phyloP scores from a whole-genome alignment of 352 stramenopile species.

The Blastocystis hominis region DNA sequence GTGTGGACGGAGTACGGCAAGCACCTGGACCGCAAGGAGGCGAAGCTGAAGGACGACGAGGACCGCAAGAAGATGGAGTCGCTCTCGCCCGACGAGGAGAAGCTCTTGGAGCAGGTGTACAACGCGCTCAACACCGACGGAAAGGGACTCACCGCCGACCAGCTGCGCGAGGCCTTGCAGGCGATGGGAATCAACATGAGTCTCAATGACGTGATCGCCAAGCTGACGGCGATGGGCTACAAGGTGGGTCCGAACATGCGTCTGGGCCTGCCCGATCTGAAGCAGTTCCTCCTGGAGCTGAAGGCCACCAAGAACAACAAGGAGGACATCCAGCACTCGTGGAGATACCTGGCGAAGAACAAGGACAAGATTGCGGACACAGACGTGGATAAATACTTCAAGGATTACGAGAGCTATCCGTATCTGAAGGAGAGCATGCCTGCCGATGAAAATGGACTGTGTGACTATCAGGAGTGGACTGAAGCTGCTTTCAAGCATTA shows the following conservation, averaged over 20 bases:
- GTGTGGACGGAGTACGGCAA: slow-evolving; percentile 47
- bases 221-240: slow-evolving; percentile 43
- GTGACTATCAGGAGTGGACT: slow-evolving; percentile 50
- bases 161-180: slow-evolving; percentile 39
- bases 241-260: slow-evolving; percentile 15
- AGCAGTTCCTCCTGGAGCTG: slow-evolving; percentile 44
- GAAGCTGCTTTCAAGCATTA: slow-evolving; percentile 52
- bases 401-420: slow-evolving; percentile 37
- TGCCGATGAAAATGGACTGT: slow-evolving; percentile 27
- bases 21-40: slow-evolving; percentile 45
- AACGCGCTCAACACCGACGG: slow-evolving; percentile 49
- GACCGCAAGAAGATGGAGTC: slow-evolving; percentile 54
- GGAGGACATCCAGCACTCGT: slow-evolving; percentile 53
- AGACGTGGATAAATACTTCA: slow-evolving; percentile 41
- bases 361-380: background rate
- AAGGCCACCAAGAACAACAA: slow-evolving; percentile 55
- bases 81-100: slow-evolving; percentile 30
- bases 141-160: slow-evolving; percentile 5
- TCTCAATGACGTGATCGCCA: slow-evolving; percentile 40
- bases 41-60: slow-evolving; percentile 41
- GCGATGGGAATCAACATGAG: slow-evolving; percentile 51
- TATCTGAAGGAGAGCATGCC: slow-evolving; percentile 53
- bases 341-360: slow-evolving; percentile 47
- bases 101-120: background rate
- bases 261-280: slow-evolving; percentile 24